phyloP scores from a whole-genome alignment of 2,329 filamentous ascomycete genomes.

The Polytolypa hystricis region DNA sequence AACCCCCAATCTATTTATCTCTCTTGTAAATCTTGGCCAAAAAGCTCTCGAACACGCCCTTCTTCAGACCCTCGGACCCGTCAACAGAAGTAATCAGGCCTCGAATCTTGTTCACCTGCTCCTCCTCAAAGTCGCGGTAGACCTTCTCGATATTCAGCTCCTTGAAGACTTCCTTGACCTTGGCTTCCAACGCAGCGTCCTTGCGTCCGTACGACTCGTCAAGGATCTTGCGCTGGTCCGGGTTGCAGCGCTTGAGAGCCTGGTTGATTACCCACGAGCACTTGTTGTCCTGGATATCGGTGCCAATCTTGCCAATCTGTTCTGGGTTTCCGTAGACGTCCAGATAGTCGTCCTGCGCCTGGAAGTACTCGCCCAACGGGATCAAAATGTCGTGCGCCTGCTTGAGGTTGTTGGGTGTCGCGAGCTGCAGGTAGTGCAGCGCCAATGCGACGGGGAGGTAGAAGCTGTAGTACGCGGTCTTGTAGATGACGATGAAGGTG shows the following conservation, averaged over 20 bases:
- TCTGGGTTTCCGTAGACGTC: constrained; percentile 93
- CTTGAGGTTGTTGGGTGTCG: constrained; percentile 79
- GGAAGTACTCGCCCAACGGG: constrained; percentile 97
- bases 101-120: constrained; percentile 65
- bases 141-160: constrained; percentile 73
- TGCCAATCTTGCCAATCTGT: constrained; percentile 95
- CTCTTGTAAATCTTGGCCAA: constrained; percentile 96
- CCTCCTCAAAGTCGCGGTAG: constrained; percentile 85
- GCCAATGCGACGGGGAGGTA: constrained; percentile 93
- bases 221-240: constrained; percentile 77
- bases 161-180: constrained; percentile 78
- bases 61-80: constrained; percentile 80
- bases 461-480: constrained; percentile 99
- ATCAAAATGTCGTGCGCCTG: constrained; percentile 86
- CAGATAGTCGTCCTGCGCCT: constrained; percentile 96
- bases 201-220: constrained; percentile 93
- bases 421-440: constrained; percentile 72
- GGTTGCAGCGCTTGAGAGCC: constrained; percentile 66
- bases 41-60: constrained; percentile 79
- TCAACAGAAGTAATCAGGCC: constrained; percentile 68
- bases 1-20: constrained; percentile 74
- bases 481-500: constrained; percentile 97
- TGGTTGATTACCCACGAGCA: constrained; percentile 98
- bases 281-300: constrained; percentile 99
- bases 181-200: constrained; percentile 68